These are phyloP conservation scores for Arthroderma sp. DNA, from an alignment of 2,329 filamentous ascomycete genomes.

Conservation along the genomic window DNA sequence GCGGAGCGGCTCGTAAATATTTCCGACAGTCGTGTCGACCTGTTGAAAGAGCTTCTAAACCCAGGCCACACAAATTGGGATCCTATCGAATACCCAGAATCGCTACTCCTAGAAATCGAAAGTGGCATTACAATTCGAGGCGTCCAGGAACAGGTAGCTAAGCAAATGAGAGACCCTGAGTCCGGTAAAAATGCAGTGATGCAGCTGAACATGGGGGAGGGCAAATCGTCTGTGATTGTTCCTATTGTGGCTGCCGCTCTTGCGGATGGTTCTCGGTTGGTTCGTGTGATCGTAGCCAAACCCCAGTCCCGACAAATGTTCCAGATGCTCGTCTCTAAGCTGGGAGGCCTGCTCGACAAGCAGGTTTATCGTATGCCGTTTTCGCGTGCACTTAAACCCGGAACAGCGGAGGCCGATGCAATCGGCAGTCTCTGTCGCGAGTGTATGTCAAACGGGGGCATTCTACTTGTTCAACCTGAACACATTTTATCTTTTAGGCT, in stretches of 20 bases:
- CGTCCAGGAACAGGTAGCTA: slow-evolving; percentile 46
- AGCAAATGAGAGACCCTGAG: slow-evolving; percentile 39
- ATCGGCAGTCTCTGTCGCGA: slow-evolving; percentile 31
- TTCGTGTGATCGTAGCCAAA: slow-evolving; percentile 46
- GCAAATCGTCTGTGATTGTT: slow-evolving; percentile 54
- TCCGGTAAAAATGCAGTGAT: slow-evolving; percentile 38
- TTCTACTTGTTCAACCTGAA: slow-evolving; percentile 51
- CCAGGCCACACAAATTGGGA: slow-evolving; percentile 45
- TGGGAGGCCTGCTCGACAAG: slow-evolving; percentile 42
- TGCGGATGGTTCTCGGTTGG: slow-evolving; percentile 37
- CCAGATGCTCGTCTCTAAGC: slow-evolving; percentile 38
- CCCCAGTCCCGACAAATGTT: slow-evolving; percentile 48
- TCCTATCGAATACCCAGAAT: slow-evolving; percentile 42
- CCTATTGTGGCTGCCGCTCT: slow-evolving; percentile 45
- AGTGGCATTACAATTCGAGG: slow-evolving; percentile 47
- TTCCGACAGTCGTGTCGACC: not conserved
- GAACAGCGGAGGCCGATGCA: slow-evolving; percentile 13
- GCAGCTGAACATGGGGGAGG: slow-evolving; percentile 57
- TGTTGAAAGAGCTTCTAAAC: slow-evolving; percentile 23
- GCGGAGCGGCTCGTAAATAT: no score
- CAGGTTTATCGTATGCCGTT: slow-evolving; percentile 45
- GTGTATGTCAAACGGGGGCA: slow-evolving; percentile 39
- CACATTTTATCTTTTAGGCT: slow-evolving; percentile 52
- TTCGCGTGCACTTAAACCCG: slow-evolving; percentile 35
- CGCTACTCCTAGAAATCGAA: slow-evolving; percentile 52